Conservation (phyloP, 192 early-diverging fungal species). For the Pilobolus umbonatus region DNA sequence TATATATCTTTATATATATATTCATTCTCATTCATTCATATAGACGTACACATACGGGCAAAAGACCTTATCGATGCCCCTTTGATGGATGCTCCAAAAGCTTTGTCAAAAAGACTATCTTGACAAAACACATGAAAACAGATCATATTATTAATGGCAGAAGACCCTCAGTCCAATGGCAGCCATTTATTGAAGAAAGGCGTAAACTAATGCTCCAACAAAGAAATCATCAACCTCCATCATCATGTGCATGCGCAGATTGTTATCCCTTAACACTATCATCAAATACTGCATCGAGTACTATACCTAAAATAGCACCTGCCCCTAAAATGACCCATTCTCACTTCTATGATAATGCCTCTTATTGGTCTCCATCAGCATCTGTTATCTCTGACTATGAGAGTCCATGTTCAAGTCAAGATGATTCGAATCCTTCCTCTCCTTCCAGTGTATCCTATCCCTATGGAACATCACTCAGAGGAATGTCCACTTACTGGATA, state of each 20-base stretch:
- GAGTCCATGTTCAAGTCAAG: conserved; percentile 9
- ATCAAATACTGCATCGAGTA: not conserved
- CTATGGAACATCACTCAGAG: not conserved
- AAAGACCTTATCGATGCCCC: conserved; percentile 38
- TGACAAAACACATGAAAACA: conserved; percentile 44
- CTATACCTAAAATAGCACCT: not conserved
- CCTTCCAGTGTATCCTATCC: conserved; percentile 18
- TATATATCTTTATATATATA: too few relatives aligned
- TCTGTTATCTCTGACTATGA: conserved; percentile 2
- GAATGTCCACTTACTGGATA: not conserved
- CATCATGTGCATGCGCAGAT: not conserved
- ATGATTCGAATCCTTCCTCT: conserved; percentile 19
- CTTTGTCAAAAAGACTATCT: conserved; percentile 50
- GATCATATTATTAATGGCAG: conserved; percentile 25
- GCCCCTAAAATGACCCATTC: not conserved
- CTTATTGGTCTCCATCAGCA: conserved; percentile 4
- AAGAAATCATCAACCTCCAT: conserved; percentile 1
- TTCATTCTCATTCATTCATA: not conserved
- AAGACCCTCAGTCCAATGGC: conserved; percentile 29
- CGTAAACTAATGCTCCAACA: conserved; percentile 21
- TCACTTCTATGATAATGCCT: too few relatives aligned
- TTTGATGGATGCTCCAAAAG: conserved; percentile 32
- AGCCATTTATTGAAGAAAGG: conserved; percentile 32
- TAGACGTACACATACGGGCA: conserved; percentile 37
- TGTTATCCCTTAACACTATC: not conserved